A percentile compares a stretch with the other conserved stretches of the same genome.
Conservation (phyloP, 1,284 basidiomycete species). For the Pisolithus thermaeus region DNA sequence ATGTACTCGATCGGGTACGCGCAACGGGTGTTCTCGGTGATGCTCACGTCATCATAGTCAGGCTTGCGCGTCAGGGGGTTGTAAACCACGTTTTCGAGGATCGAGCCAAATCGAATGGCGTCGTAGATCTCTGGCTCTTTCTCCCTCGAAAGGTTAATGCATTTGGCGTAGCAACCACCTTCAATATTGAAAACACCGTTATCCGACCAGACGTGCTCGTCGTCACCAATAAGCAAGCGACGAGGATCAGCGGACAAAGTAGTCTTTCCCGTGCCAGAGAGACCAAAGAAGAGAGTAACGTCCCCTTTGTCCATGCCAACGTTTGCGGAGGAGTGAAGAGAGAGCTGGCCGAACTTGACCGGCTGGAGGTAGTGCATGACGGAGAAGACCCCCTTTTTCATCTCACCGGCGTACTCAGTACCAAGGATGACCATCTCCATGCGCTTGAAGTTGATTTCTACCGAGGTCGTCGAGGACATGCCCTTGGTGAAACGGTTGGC, state of each 20-base stretch:
- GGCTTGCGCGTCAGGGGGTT: constrained; percentile 82
- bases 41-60: constrained; percentile 95
- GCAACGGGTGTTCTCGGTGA: constrained; percentile 99
- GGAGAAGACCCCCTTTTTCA: constrained; percentile 99
- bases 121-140: constrained; percentile 98
- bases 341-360: constrained; percentile 97
- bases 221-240: constrained; percentile 90
- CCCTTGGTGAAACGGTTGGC: constrained; percentile 99
- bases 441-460: constrained; percentile 99
- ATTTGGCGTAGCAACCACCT: constrained; percentile 99
- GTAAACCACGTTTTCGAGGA: constrained; percentile 99
- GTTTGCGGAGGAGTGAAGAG: constrained; percentile 98
- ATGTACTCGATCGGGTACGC: constrained; percentile 98
- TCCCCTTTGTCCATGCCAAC: constrained; percentile 87
- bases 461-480: constrained; percentile 98
- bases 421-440: constrained; percentile 99
- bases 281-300: constrained; percentile 98
- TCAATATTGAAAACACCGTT: constrained; percentile 99
- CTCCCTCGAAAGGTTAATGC: constrained; percentile 92
- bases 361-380: constrained; percentile 99
- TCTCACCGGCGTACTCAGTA: constrained; percentile 99
- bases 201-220: constrained; percentile 98
- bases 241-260: constrained; percentile 92
- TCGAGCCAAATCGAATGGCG: constrained; percentile 93
- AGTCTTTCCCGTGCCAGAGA: constrained; percentile 98